Conservation (phyloP, 148 eudicot genomes). For the Persicaria maculosa region DNA sequence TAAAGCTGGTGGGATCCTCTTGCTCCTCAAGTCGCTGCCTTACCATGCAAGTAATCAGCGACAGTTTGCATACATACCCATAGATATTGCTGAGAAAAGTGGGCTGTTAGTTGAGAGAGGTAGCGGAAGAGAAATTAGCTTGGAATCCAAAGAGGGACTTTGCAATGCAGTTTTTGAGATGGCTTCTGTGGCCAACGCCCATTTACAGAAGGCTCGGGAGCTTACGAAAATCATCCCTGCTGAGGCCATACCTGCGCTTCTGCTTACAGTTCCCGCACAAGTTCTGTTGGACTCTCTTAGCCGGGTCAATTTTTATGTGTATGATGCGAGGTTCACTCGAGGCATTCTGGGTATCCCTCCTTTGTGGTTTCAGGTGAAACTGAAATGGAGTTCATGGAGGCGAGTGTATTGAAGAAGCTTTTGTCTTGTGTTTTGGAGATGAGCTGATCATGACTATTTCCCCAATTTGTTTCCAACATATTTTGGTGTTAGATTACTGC, state of each 20-base stretch:
- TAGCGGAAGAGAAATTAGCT: conserved; percentile 34
- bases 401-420: conserved; percentile 42
- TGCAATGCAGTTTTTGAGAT: conserved; percentile 74
- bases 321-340: conserved; percentile 59
- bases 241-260: conserved; percentile 68
- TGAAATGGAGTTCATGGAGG: conserved; percentile 88
- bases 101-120: conserved; percentile 45
- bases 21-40: conserved; percentile 75
- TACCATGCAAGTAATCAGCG: conserved; percentile 62
- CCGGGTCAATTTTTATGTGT: conserved; percentile 74
- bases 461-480: background rate
- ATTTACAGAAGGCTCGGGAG: conserved; percentile 72
- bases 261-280: conserved; percentile 82
- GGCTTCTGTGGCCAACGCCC: conserved; percentile 82
- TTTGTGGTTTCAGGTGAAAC: conserved; percentile 70
- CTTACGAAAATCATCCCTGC: conserved; percentile 58
- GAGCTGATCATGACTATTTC: background rate
- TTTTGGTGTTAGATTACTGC: background rate
- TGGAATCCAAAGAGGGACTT: conserved; percentile 61
- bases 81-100: conserved; percentile 59
- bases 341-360: conserved; percentile 80
- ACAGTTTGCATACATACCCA: conserved; percentile 66
- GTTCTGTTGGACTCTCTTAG: conserved; percentile 60
- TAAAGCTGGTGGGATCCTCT: conserved; percentile 78
- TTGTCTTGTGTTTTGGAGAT: background rate